Conservation (phyloP, 106 monocot genomes). For the Dendrobium chrysotoxum region DNA sequence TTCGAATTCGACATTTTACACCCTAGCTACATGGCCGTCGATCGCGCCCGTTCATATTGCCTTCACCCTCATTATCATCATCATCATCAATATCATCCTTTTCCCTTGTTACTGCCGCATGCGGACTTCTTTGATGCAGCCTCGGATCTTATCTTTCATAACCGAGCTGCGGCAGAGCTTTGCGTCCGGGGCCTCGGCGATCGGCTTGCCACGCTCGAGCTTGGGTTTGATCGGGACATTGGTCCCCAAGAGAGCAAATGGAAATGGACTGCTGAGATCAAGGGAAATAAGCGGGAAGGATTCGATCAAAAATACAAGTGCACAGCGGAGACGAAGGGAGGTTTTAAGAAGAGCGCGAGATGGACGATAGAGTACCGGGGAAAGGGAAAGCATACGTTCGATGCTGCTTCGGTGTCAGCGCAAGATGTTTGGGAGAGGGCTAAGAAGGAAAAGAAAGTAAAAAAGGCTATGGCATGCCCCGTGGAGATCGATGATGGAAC, state of each 20-base stretch:
- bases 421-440: conserved; percentile 5
- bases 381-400: conserved; percentile 22
- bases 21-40: conserved; percentile 8
- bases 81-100: not conserved
- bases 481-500: conserved; percentile 41
- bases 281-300: not conserved
- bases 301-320: conserved; percentile 63
- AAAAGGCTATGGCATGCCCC: not conserved
- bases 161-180: not conserved
- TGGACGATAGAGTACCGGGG: conserved; percentile 10
- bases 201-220: conserved; percentile 56
- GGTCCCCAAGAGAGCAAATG: not conserved
- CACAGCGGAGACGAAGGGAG: conserved; percentile 52
- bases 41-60: not conserved
- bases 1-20: conserved; percentile 26
- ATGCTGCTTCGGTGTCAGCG: conserved; percentile 5
- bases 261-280: not conserved
- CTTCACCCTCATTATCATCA: not conserved
- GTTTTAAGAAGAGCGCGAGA: conserved; percentile 29
- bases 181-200: conserved; percentile 31
- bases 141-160: conserved; percentile 13
- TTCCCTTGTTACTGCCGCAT: not conserved
- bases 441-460: conserved; percentile 15
- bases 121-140: conserved; percentile 8
- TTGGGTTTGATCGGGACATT: conserved; percentile 19